Percentiles rank a stretch among this genome's conserved stretches.
Conservation (phyloP, 202 grass and related monocot species). For the Schoenoplectus triqueter region DNA sequence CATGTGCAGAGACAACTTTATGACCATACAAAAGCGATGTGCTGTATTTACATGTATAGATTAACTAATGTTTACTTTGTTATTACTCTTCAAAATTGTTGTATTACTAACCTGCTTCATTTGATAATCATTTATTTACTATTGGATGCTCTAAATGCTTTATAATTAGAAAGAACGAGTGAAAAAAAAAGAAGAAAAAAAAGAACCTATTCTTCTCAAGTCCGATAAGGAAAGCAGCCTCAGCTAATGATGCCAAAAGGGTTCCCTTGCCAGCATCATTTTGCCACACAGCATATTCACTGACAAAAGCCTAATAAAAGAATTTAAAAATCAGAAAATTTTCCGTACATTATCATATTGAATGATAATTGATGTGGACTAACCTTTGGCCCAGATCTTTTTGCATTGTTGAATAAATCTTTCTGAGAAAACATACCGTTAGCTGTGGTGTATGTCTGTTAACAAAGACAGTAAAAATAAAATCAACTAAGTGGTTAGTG, state of each 20-base stretch:
- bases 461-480: conserved; percentile 25
- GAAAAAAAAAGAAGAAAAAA: not conserved
- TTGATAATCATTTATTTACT: not conserved
- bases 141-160: not conserved
- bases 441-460: conserved; percentile 75
- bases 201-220: conserved; percentile 73
- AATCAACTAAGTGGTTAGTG: not conserved
- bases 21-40: not conserved
- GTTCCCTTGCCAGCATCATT: conserved; percentile 77
- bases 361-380: not conserved
- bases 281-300: conserved; percentile 83
- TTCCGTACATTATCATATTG: conserved; percentile 5
- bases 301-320: conserved; percentile 66
- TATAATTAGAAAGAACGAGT: not conserved
- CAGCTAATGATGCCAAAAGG: conserved; percentile 78
- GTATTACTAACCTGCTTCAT: not conserved
- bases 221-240: conserved; percentile 85
- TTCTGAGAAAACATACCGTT: conserved; percentile 69
- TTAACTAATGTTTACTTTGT: not conserved
- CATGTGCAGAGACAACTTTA: not conserved
- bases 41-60: not conserved
- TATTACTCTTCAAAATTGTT: not conserved
- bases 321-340: conserved; percentile 3
- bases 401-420: conserved; percentile 69
- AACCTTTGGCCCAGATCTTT: conserved; percentile 68